Conservation (phyloP, 805 yeast species). For the Saccharomycopsis oosterbeekiorum region DNA sequence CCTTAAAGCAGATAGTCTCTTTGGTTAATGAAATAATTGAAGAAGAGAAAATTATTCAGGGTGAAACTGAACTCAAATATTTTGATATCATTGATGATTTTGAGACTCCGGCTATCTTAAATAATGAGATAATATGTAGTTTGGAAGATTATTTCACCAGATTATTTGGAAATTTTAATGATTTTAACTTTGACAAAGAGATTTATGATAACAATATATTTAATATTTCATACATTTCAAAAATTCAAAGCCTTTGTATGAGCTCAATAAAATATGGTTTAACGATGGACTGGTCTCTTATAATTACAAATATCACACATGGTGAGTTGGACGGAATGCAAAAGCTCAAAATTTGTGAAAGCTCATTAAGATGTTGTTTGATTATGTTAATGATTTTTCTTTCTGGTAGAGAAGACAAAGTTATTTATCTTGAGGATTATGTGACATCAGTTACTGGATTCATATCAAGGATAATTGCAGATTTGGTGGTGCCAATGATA, state of each 20-base stretch:
- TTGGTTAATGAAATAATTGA: conserved; percentile 18
- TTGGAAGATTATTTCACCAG: conserved; percentile 22
- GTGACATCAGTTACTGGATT: conserved; percentile 33
- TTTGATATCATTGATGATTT: conserved; percentile 17
- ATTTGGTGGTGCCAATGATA: conserved; percentile 21
- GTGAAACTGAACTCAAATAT: conserved; percentile 10
- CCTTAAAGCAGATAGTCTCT: conserved; percentile 1
- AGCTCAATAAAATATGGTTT: conserved; percentile 23
- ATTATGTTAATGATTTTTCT: conserved; percentile 34
- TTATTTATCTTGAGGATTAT: conserved; percentile 37
- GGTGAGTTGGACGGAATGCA: neutral
- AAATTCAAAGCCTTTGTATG: conserved; percentile 27
- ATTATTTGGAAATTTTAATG: conserved; percentile 17
- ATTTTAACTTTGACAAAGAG: conserved; percentile 21
- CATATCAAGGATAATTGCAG: conserved; percentile 28
- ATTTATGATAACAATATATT: conserved; percentile 6
- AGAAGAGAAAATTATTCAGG: neutral
- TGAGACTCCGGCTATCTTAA: conserved; percentile 20
- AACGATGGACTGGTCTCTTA: conserved; percentile 20
- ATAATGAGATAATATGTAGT: conserved; percentile 17
- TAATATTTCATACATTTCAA: conserved; percentile 19
- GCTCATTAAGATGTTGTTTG: conserved; percentile 28
- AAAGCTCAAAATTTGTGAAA: conserved; percentile 14
- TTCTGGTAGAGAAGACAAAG: conserved; percentile 32
- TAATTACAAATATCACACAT: neutral